Base-by-base conservation (phyloP, 805 yeast species). In the Danielia reshetovae region DNA sequence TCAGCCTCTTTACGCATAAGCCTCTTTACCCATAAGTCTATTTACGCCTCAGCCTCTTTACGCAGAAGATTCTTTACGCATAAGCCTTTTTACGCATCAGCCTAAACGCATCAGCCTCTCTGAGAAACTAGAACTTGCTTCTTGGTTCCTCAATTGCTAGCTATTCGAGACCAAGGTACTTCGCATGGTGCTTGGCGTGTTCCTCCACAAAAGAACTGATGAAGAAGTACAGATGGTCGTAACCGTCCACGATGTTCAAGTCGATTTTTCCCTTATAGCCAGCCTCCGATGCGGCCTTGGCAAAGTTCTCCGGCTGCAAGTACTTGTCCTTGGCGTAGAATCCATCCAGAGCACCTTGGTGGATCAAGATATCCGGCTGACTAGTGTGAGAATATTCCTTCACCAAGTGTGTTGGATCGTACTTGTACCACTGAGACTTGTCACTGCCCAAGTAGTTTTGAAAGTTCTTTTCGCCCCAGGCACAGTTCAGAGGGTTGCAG, bases 381-480 rank as follows among this genome's bases (percentile, higher is more conserved):
- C 55, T 36, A 7, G 72, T 74, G n/a, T 79, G 81, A 10, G 52
- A 46, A 53, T 79, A 83, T 9, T 49, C 45, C 48, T 75, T 73
- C 42, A 89, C 63, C 52, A 93, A 72, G 49, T 75, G 77, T 8
- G 86, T 74, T n/a, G 97, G 96, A 55, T 90, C 97, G 54, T 89
- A 85, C 41, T 74, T 62, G 14, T 57, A 55, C 95, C 97, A 90
- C 31, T 67, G 58, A 18, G 70, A 61, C 39, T 72, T 70, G 46
- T 75, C 72, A 11, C 57, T 52, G 27, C 94, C 94, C 38, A 93
- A 69, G 57, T 93, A 90, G 32, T 82, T 84, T 3, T 70, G 62
- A 49, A 89, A 90, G 38, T 84, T 81, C 67, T 88, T 89, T 40
- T 75, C 67, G 30, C 97, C 97, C 97, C 97, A 90, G 25, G 81